Conservation (phyloP, 371 early-diverging fungal genomes). For the Coelomomyces lativittatus region DNA sequence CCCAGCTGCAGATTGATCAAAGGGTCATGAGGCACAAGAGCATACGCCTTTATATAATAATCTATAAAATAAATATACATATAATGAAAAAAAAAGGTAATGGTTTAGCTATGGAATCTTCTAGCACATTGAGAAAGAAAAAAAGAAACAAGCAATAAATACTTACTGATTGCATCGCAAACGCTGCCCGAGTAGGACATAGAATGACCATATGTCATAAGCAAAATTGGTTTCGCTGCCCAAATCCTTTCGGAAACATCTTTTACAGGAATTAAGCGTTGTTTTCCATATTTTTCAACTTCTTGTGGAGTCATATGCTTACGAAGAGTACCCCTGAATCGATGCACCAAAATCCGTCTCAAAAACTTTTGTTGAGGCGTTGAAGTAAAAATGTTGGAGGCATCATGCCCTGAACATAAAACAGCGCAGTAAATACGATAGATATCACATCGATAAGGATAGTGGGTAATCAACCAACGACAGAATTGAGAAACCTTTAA, state of each 20-base stretch:
- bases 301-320: constrained; percentile 5
- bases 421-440: constrained; percentile 32
- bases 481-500: constrained; percentile 12
- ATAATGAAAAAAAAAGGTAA: no score
- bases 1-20: constrained; percentile 45
- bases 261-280: neutral
- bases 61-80: constrained; percentile 17
- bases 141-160: no score
- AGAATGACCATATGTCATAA: constrained; percentile 42
- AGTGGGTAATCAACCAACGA: constrained; percentile 22
- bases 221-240: constrained; percentile 15
- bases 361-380: constrained; percentile 20
- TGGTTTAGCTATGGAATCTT: no score
- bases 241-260: neutral
- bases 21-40: constrained; percentile 39
- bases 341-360: constrained; percentile 8
- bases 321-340: constrained; percentile 13
- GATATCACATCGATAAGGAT: constrained; percentile 21
- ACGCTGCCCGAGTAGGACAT: constrained; percentile 25
- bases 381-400: constrained; percentile 8
- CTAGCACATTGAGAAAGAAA: no score
- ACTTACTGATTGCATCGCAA: no score
- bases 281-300: constrained; percentile 5
- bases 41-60: constrained; percentile 40
- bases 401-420: constrained; percentile 12